These are phyloP conservation scores for Gnaphalium uliginosum DNA, from an alignment of 129 eudicot genomes.

Conservation along the genomic window DNA sequence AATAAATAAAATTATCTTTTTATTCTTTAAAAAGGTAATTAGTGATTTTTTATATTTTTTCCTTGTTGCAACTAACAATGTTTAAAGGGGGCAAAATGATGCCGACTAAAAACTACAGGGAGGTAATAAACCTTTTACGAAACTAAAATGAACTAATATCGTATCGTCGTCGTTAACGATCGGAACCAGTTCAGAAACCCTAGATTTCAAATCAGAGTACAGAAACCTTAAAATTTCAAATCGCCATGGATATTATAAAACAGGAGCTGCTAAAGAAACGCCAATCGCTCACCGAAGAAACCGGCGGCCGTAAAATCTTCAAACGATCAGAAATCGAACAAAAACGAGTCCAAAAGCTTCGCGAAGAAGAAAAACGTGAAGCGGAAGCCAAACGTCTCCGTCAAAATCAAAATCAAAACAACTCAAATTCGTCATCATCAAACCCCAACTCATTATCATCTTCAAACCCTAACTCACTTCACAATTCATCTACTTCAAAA, in stretches of 20 bases:
- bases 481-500: conserved; percentile 47
- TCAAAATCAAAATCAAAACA: conserved; percentile 31
- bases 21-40: too few species aligned
- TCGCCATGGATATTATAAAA: conserved; percentile 73
- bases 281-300: conserved; percentile 50
- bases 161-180: not conserved
- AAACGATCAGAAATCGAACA: conserved; percentile 94
- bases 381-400: conserved; percentile 68
- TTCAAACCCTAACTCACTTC: conserved; percentile 46
- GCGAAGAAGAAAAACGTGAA: conserved; percentile 77
- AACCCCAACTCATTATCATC: conserved; percentile 45
- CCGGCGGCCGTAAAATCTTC: conserved; percentile 69
- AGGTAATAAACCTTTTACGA: not conserved
- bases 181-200: conserved; percentile 7
- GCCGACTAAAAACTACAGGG: not conserved
- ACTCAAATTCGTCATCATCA: conserved; percentile 12
- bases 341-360: conserved; percentile 67
- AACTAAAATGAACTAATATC: not conserved
- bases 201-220: not conserved
- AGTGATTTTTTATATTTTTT: too few species aligned
- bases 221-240: conserved; percentile 30
- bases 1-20: too few species aligned
- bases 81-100: not conserved
- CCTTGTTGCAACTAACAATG: not conserved
- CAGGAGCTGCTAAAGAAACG: conserved; percentile 68